Conservation (phyloP, 2,329 filamentous ascomycete species). For the Torrubiella hemipterigena region DNA sequence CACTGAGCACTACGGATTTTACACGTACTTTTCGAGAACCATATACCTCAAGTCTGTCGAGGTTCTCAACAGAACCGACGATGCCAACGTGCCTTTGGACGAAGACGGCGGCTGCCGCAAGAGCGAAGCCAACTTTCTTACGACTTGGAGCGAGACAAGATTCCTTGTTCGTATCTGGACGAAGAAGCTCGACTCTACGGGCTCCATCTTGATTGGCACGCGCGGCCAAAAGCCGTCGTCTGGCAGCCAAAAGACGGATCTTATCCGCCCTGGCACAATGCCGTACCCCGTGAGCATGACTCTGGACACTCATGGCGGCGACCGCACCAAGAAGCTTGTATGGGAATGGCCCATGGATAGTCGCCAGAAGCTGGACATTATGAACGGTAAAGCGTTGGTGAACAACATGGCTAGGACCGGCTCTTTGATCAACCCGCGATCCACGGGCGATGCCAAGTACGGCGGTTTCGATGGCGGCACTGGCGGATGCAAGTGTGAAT, state of each 20-base stretch:
- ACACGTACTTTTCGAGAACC: conserved; percentile 79
- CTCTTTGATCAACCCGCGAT: conserved; percentile 38
- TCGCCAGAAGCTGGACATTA: conserved; percentile 29
- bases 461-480: conserved; percentile 53
- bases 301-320: conserved; percentile 51
- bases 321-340: conserved; percentile 36
- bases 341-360: conserved; percentile 41
- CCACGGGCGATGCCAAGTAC: conserved; percentile 28
- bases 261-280: conserved; percentile 42
- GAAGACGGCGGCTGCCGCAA: conserved; percentile 40
- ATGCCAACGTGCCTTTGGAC: conserved; percentile 33
- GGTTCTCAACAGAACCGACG: conserved; percentile 30
- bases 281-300: conserved; percentile 52
- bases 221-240: conserved; percentile 14
- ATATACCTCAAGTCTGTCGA: conserved; percentile 62
- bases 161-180: conserved; percentile 59
- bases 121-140: conserved; percentile 40
- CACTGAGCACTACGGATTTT: conserved; percentile 88
- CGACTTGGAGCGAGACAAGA: conserved; percentile 48
- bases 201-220: conserved; percentile 24
- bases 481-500: conserved; percentile 50
- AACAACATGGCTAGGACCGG: conserved; percentile 41
- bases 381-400: conserved; percentile 29
- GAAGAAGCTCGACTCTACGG: conserved; percentile 28
- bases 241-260: conserved; percentile 14